Conservation (phyloP, 768 basidiomycete species). For the Ramaria rubella region DNA sequence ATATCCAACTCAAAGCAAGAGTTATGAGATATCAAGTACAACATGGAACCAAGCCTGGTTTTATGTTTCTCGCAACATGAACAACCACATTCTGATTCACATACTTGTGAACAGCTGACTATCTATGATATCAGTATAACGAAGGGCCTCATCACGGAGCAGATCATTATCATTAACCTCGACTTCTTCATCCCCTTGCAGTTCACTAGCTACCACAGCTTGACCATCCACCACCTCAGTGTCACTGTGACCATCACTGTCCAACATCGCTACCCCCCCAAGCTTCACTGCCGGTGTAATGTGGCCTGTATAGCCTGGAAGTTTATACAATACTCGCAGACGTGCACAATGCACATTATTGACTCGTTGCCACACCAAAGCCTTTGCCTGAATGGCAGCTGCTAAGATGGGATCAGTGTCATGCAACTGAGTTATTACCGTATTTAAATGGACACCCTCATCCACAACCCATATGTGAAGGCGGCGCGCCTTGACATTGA, state of each 20-base stretch:
- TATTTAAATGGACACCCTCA: constrained; percentile 10
- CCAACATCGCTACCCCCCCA: no score
- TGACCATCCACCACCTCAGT: no score
- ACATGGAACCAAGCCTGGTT: not conserved
- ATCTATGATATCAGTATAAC: not conserved
- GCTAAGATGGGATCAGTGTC: not conserved
- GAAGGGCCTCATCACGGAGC: not conserved
- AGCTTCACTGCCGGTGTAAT: no score
- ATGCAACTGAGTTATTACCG: not conserved
- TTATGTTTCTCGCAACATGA: no score
- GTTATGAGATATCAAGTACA: no score
- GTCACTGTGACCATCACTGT: no score
- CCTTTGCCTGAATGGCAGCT: not conserved
- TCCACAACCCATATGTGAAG: constrained; percentile 22
- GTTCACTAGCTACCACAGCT: not conserved
- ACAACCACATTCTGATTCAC: no score
- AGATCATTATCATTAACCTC: not conserved
- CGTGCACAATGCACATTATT: not conserved
- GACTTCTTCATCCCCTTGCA: not conserved
- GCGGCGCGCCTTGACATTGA: constrained; percentile 21
- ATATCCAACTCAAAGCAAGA: no score
- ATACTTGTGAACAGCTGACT: not conserved
- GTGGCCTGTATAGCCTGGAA: not conserved
- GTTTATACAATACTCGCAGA: not conserved
- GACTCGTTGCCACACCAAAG: not conserved